Evolutionary conservation across 2,329 filamentous ascomycete genomes (phyloP), one percentile per base, ranked within the genome.

Genomic region (Ambrosiella beaveri): DNA sequence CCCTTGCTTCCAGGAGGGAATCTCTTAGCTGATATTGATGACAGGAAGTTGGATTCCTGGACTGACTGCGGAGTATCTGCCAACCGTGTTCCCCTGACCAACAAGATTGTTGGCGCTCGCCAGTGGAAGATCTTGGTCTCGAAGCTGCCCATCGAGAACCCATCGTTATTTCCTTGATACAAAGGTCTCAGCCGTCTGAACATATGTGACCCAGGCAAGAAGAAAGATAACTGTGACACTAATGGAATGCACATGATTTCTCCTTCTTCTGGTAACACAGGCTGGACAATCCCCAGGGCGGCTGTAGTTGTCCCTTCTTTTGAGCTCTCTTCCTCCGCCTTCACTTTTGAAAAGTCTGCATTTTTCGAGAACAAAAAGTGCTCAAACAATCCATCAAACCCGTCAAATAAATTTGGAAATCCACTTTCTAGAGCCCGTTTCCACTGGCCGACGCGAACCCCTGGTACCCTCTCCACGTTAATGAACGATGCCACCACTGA

Each of bases 81-180:
- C 6, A 88, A 72, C 5, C 82, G 75, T 3, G 75, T 79, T 17
- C 85, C 85, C 17, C 79, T 78, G 1, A 88, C 80, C 1, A 89
- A 74, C 9, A 89, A 72, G 15, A 89, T 78, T 0, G 85, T 87
- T 0, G 85, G 85, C 0, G 84, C 84, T 47, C 79, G 75, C 85
- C 85, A 89, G 66, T 88, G 85, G 69, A 88, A 85, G 2, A 87
- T 81, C 63, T 82, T 83, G 17, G 81, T 77, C 65, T 88, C 82
- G 62, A 88, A 88, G 58, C 81, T 84, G 19, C 85, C 84, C 79
- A 88, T 84, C 17, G 83, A 86, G 68, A 88, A 89, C 4, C 85
- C 85, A 11, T 83, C 80, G 35, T 80, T 77, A 52, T 78, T 81
- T 4, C 85, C 85, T 1, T 81, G 83, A 65, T 88, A 89, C 0